These are phyloP conservation scores for Pichia paraexigua DNA, from an alignment of 805 yeast genomes.

Conservation along the genomic window DNA sequence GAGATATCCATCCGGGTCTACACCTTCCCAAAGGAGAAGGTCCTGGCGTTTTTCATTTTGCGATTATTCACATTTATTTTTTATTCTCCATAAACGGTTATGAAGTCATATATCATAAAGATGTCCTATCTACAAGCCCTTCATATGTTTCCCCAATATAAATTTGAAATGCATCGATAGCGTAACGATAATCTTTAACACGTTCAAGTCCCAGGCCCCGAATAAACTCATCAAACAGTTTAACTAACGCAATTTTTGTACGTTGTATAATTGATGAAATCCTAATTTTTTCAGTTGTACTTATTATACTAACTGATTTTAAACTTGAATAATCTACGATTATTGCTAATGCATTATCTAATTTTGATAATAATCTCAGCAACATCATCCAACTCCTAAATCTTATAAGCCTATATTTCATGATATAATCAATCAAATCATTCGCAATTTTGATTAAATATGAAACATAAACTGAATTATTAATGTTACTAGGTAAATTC, in stretches of 20 bases:
- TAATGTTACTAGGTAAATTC: slow-evolving; percentile 6
- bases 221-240: slow-evolving; percentile 24
- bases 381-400: slow-evolving; percentile 19
- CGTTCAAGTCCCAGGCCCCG: slow-evolving; percentile 5
- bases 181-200: slow-evolving; percentile 3
- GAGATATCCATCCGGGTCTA: not conserved
- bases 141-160: slow-evolving; percentile 30
- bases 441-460: slow-evolving; percentile 58
- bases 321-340: slow-evolving; percentile 22
- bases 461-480: slow-evolving; percentile 44
- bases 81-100: not conserved
- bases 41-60: not conserved
- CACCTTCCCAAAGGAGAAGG: slow-evolving; percentile 1
- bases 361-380: slow-evolving; percentile 18
- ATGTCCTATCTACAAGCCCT: slow-evolving; percentile 29
- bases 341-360: slow-evolving; percentile 26
- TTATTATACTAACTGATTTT: slow-evolving; percentile 10
- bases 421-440: slow-evolving; percentile 55
- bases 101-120: slow-evolving; percentile 15
- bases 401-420: slow-evolving; percentile 27
- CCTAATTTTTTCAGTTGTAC: slow-evolving; percentile 29
- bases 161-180: slow-evolving; percentile 16
- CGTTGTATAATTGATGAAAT: slow-evolving; percentile 26
- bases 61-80: too few species aligned
- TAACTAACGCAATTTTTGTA: slow-evolving; percentile 23